Conservation (phyloP, 345 rosid genomes). For the Psidium friedrichsthalianum region DNA sequence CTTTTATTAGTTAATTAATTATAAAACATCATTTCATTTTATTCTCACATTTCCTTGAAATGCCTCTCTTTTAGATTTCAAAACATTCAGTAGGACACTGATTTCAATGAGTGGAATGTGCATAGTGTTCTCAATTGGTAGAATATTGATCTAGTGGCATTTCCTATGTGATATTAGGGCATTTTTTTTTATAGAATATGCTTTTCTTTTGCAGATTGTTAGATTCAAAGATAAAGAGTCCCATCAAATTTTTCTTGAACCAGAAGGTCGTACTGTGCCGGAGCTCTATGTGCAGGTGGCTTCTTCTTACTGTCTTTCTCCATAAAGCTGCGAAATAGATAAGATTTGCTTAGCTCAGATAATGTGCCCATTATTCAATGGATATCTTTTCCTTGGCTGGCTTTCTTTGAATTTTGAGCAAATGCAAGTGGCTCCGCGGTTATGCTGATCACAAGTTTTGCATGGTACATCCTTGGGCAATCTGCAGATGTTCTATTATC, state of each 20-base stretch:
- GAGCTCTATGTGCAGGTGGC: conserved; percentile 94
- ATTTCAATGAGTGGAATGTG: not conserved
- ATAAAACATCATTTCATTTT: not conserved
- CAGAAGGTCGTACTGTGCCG: conserved; percentile 92
- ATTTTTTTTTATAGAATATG: not conserved
- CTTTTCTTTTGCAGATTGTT: conserved; percentile 40
- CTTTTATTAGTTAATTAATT: not conserved
- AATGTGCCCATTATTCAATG: not conserved
- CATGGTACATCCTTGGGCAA: not conserved
- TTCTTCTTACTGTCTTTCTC: not conserved
- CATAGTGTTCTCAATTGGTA: not conserved
- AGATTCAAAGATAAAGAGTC: conserved; percentile 95
- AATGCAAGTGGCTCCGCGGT: not conserved
- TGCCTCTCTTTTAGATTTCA: not conserved
- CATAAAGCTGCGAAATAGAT: not conserved
- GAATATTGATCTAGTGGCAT: not conserved
- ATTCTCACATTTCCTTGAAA: not conserved
- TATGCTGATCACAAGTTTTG: not conserved
- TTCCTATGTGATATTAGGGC: not conserved
- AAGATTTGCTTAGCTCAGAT: not conserved
- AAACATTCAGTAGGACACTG: not conserved
- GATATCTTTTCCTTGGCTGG: not conserved
- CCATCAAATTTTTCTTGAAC: conserved; percentile 98
- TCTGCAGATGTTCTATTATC: not conserved
- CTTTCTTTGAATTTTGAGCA: not conserved